phyloP scores from a whole-genome alignment of 2,329 filamentous ascomycete genomes.

The Claviceps pazoutovae region DNA sequence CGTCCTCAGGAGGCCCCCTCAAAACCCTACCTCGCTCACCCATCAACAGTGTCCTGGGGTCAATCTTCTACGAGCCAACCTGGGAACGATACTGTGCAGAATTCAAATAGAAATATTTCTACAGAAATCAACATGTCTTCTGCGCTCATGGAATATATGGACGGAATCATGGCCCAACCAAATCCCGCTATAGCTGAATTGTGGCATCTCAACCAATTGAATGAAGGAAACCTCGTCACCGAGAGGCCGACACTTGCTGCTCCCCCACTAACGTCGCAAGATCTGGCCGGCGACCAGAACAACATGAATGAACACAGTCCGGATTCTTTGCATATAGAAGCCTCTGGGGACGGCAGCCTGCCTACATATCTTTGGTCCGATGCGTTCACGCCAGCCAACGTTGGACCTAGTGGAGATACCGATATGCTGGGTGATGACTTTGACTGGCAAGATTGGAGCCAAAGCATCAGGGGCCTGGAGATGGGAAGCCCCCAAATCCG shows the following conservation, averaged over 20 bases:
- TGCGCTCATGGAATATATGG: slow-evolving; percentile 21
- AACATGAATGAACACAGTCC: slow-evolving; percentile 11
- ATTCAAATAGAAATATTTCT: slow-evolving; percentile 8
- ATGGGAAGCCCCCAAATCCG: slow-evolving; percentile 15
- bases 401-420: slow-evolving; percentile 18
- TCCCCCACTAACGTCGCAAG: not conserved
- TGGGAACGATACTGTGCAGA: slow-evolving; percentile 7
- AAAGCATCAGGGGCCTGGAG: slow-evolving; percentile 26
- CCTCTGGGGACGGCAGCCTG: slow-evolving; percentile 19
- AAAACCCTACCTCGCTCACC: not conserved
- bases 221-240: not conserved
- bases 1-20: slow-evolving; percentile 16
- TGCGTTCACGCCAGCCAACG: slow-evolving; percentile 16
- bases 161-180: slow-evolving; percentile 23
- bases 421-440: slow-evolving; percentile 30
- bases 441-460: slow-evolving; percentile 36
- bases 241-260: not conserved
- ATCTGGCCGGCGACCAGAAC: slow-evolving; percentile 3
- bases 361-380: slow-evolving; percentile 30
- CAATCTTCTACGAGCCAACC: slow-evolving; percentile 3
- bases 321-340: slow-evolving; percentile 10
- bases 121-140: slow-evolving; percentile 15
- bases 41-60: not conserved
- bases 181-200: slow-evolving; percentile 23
- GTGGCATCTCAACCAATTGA: slow-evolving; percentile 10